phyloP scores from a whole-genome alignment of 257 asterid species.

The Solanum chiquidenum region DNA sequence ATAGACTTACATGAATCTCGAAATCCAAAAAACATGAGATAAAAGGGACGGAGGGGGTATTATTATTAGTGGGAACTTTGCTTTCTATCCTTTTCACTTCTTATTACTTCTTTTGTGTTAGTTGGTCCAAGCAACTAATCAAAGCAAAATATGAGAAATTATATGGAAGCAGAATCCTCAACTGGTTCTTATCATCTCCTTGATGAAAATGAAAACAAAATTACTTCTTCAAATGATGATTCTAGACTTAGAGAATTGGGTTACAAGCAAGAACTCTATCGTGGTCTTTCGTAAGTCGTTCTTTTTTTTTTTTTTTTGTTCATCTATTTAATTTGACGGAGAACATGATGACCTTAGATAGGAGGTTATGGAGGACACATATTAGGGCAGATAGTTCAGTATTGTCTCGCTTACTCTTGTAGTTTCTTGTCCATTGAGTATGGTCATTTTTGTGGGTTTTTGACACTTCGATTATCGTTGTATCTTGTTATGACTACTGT shows the following conservation, averaged over 20 bases:
- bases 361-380: not conserved
- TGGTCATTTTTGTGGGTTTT: too few species aligned
- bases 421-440: not conserved
- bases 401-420: not conserved
- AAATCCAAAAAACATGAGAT: too few species aligned
- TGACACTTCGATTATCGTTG: not conserved
- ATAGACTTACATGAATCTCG: too few species aligned
- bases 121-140: not conserved
- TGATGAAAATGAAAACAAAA: not conserved
- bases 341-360: too few species aligned
- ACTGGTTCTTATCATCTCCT: conserved; percentile 2
- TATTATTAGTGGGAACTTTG: not conserved
- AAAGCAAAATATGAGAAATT: not conserved
- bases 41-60: too few species aligned
- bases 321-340: too few species aligned
- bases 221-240: not conserved
- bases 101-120: not conserved
- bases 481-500: not conserved
- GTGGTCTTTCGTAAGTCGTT: conserved; percentile 42
- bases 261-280: conserved; percentile 55
- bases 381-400: not conserved
- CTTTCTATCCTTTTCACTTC: not conserved
- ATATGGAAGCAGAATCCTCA: not conserved
- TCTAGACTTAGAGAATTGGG: conserved; percentile 44
- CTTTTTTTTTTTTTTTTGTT: not conserved